These are phyloP conservation scores for Cercospora sojina DNA, from an alignment of 2,329 filamentous ascomycete species.

Conservation along the genomic window DNA sequence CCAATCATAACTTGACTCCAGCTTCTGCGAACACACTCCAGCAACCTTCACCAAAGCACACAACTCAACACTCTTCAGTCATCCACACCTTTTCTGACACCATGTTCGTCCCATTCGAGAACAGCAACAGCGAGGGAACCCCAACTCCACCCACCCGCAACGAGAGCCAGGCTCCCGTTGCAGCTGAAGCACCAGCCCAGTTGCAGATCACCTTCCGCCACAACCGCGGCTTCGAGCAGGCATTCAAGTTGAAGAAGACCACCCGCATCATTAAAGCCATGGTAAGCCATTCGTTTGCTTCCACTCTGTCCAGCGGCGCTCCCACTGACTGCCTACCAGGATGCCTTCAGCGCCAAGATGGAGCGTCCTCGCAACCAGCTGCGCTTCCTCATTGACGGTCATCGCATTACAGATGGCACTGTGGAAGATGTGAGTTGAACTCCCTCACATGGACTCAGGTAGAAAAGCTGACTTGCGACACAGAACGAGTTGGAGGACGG, in stretches of 20 bases:
- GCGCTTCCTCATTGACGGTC: conserved; percentile 32
- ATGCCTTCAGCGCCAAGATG: conserved; percentile 21
- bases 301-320: not conserved
- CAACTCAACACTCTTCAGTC: not conserved
- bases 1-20: not conserved
- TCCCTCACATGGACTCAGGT: not conserved
- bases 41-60: not conserved
- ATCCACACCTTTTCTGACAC: not conserved
- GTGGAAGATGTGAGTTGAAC: conserved; percentile 23
- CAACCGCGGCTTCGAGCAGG: conserved; percentile 20
- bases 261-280: conserved; percentile 32
- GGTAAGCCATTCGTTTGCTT: conserved; percentile 2
- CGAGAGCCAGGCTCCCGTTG: not conserved
- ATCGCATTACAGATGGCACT: conserved; percentile 24
- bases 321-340: not conserved
- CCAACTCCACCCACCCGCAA: not conserved
- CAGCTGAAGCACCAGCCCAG: not conserved
- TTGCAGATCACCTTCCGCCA: conserved; percentile 26
- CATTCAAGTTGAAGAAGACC: conserved; percentile 30
- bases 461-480: conserved; percentile 1
- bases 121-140: not conserved
- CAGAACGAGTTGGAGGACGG: conserved; percentile 30
- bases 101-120: not conserved
- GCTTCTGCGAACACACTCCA: not conserved
- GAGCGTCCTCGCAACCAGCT: conserved; percentile 14